A percentile compares a stretch with the other conserved stretches of the same genome.
These are phyloP conservation scores for Neurospora sp. DNA, from an alignment of 495 filamentous ascomycete genomes.

Conservation along the genomic window DNA sequence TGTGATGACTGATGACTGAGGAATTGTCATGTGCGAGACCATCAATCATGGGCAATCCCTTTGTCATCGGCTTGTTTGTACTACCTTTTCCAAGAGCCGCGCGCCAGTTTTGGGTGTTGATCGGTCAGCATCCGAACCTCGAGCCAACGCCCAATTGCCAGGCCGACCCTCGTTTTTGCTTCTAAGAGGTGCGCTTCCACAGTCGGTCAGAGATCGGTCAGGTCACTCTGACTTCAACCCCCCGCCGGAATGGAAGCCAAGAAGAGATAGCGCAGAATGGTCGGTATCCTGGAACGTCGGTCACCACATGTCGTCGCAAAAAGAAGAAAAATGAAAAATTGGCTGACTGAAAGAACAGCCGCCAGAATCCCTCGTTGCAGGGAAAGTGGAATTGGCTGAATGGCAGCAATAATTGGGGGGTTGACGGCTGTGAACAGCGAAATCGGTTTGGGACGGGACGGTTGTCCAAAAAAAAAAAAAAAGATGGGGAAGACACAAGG, in stretches of 20 bases:
- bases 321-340: background rate
- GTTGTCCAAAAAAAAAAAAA: slow-evolving; percentile 3
- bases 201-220: background rate
- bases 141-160: background rate
- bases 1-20: background rate
- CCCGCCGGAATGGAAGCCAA: background rate
- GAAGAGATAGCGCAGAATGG: background rate
- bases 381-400: background rate
- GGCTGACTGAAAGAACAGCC: background rate
- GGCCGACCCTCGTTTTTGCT: background rate
- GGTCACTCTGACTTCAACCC: background rate
- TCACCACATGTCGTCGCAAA: background rate
- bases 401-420: background rate
- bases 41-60: background rate
- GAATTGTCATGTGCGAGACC: background rate
- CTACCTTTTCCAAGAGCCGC: background rate
- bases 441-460: background rate
- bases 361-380: background rate
- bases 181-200: background rate
- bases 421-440: background rate
- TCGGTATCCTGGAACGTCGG: background rate
- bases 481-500: slow-evolving; percentile 11
- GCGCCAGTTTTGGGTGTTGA: background rate
- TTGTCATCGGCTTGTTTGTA: background rate
- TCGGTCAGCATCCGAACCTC: background rate